Base-by-base conservation (phyloP, 2,329 filamentous ascomycete species). In the Diaporthe citrichinensis region DNA sequence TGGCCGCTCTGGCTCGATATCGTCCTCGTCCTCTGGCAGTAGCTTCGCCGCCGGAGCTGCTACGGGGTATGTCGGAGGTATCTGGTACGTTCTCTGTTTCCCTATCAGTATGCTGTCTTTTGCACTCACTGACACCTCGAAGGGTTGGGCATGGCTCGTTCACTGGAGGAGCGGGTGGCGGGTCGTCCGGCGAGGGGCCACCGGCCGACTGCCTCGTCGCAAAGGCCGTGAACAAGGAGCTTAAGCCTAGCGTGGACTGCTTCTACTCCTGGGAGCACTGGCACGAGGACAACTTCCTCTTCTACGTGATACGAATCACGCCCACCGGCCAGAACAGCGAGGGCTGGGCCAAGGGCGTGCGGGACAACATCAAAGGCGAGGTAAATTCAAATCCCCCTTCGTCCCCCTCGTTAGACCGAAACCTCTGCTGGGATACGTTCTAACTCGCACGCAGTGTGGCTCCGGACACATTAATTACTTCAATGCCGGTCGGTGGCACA, bases 211-310 rank as follows among this genome's bases (percentile, higher is more conserved):
- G 71, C 31, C 4, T 65, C 44, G 71, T 62, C 44, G 71, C 44
- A 7, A 73, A 51, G 44, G 44, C 57, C 15, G 23, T 73, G 57
- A 53, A 53, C 57, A 41, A 73, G 14, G 57, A 73, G 71, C 71
- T 73, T 9, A 53, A 51, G 57, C 71, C 71, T n/a, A 53, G 25
- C 44, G 71, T 65, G 34, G 71, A 73, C 71, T 73, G 71, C 57
- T 73, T 53, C 57, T 73, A 73, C 57, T 62, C 71, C 15, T 62
- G 71, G 46, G 71, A 55, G 34, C 71, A 65, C 71, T 62, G 71
- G 71, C n/a, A 73, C 23, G 1, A 31, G 4, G 57, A 53, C 44
- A 72, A 62, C 57, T 73, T 73, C 71, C 71, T 73, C n/a, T 55
- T 41, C 44, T 73, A 73, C 34, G 57, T 73, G 12, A 62, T 73